Percentiles rank a stretch among this genome's conserved stretches.
phyloP scores from a whole-genome alignment of 805 yeast species.

The Kurtzmaniella cleridarum region DNA sequence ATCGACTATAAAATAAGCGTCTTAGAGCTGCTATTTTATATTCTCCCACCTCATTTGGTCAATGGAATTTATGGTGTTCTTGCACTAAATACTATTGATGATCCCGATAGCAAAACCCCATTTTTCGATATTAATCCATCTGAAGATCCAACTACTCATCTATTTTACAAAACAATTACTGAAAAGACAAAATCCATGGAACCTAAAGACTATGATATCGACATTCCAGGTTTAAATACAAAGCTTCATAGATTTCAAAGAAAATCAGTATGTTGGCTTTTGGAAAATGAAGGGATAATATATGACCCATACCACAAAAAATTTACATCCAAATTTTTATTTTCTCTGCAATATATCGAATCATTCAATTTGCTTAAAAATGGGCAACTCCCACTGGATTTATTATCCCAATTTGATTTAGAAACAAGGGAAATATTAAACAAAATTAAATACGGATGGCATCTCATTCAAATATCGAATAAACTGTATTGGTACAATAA shows the following conservation, averaged over 20 bases:
- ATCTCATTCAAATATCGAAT: conserved; percentile 9
- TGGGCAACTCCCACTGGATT: neutral
- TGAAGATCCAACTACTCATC: conserved; percentile 24
- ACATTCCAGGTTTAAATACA: conserved; percentile 40
- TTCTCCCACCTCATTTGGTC: neutral
- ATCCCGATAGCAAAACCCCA: neutral
- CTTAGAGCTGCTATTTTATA: conserved; percentile 1
- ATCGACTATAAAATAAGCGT: conserved; percentile 3
- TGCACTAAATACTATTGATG: neutral
- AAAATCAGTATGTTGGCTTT: conserved; percentile 53
- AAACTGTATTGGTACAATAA: conserved; percentile 42
- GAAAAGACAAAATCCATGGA: conserved; percentile 32
- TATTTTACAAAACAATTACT: conserved; percentile 48
- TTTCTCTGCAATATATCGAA: conserved; percentile 2
- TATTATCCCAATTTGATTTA: conserved; percentile 11
- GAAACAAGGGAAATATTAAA: conserved; percentile 29
- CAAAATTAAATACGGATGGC: conserved; percentile 52
- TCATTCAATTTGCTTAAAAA: neutral
- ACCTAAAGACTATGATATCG: conserved; percentile 13
- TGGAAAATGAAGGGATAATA: conserved; percentile 42
- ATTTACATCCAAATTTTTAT: conserved; percentile 15
- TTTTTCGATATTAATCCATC: conserved; percentile 6
- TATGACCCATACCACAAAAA: conserved; percentile 23
- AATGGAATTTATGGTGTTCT: neutral
- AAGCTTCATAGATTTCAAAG: conserved; percentile 46